phyloP scores from a whole-genome alignment of 2,329 filamentous ascomycete genomes.

The Microdochium nivale region DNA sequence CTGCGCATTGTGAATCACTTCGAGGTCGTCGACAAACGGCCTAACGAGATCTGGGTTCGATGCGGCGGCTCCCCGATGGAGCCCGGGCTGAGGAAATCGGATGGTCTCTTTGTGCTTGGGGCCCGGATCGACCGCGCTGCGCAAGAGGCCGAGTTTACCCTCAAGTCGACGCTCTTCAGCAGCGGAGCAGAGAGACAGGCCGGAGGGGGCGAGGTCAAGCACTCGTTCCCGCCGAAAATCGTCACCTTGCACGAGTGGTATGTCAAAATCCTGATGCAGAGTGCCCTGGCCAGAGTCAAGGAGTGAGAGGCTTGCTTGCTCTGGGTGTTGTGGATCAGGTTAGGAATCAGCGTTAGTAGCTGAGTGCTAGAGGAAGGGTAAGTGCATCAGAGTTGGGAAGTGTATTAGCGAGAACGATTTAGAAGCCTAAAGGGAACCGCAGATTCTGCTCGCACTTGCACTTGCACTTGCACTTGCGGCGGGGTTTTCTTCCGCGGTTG shows the following conservation, averaged over 20 bases:
- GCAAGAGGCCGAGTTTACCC: constrained; percentile 17
- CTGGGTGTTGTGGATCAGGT: not conserved
- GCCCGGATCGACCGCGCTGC: constrained; percentile 18
- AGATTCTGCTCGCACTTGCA: too few species aligned
- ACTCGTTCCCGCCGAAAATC: constrained; percentile 15
- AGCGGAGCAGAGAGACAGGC: constrained; percentile 12
- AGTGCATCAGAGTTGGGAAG: too few species aligned
- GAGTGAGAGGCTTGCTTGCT: constrained; percentile 5
- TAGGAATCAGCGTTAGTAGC: too few species aligned
- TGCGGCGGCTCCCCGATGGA: constrained; percentile 19
- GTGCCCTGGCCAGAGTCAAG: constrained; percentile 15
- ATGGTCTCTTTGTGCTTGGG: constrained; percentile 20
- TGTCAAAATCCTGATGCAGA: constrained; percentile 17
- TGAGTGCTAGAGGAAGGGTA: too few species aligned
- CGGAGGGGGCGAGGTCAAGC: constrained; percentile 5
- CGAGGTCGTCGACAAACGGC: constrained; percentile 19
- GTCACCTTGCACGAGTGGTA: constrained; percentile 19
- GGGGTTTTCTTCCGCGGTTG: too few species aligned
- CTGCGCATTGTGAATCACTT: constrained; percentile 23
- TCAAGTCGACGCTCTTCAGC: constrained; percentile 20
- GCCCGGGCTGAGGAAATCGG: constrained; percentile 16
- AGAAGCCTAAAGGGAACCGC: too few species aligned
- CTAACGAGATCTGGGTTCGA: constrained; percentile 18
- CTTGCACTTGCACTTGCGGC: too few species aligned
- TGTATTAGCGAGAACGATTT: too few species aligned